Conservation (phyloP, 805 yeast genomes). For the Saturnispora besseyi region DNA sequence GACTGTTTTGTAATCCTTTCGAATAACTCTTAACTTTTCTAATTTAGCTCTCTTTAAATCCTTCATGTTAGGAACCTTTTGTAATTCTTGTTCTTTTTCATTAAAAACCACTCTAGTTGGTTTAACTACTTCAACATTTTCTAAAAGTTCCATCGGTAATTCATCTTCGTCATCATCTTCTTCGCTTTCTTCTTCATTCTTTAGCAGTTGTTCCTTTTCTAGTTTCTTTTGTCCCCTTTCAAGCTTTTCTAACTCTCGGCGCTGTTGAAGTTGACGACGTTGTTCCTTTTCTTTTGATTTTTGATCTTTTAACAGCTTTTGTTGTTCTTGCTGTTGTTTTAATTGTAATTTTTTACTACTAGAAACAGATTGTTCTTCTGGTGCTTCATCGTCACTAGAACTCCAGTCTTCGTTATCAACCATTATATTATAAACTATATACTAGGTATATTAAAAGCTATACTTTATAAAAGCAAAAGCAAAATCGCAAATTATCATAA, state of each 20-base stretch:
- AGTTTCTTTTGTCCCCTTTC: slow-evolving; percentile 18
- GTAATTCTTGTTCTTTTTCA: slow-evolving; percentile 23
- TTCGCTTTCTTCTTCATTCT: slow-evolving; percentile 2
- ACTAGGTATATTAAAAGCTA: no score
- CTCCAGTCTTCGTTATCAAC: slow-evolving; percentile 1
- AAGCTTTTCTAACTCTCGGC: slow-evolving; percentile 28
- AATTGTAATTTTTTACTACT: slow-evolving; percentile 12
- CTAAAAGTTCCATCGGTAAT: slow-evolving; percentile 33
- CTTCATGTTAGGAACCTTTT: slow-evolving; percentile 11
- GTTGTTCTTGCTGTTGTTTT: slow-evolving; percentile 21
- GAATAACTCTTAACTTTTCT: slow-evolving; percentile 26
- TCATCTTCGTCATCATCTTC: slow-evolving; percentile 26
- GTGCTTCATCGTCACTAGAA: slow-evolving; percentile 35
- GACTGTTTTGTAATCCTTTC: slow-evolving; percentile 22
- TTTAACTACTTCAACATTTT: slow-evolving; percentile 17
- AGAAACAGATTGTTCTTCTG: slow-evolving; percentile 36
- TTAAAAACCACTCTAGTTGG: slow-evolving; percentile 10
- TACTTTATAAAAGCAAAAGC: not conserved
- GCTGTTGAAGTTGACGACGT: slow-evolving; percentile 26
- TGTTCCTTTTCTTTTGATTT: slow-evolving; percentile 12
- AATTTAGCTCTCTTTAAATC: slow-evolving; percentile 12
- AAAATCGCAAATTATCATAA: not conserved
- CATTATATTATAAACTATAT: not conserved
- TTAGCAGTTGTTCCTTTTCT: slow-evolving; percentile 7
- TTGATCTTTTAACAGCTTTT: slow-evolving; percentile 10